Conservation (phyloP, 2,329 filamentous ascomycete genomes). For the Arachnomyces sp. region DNA sequence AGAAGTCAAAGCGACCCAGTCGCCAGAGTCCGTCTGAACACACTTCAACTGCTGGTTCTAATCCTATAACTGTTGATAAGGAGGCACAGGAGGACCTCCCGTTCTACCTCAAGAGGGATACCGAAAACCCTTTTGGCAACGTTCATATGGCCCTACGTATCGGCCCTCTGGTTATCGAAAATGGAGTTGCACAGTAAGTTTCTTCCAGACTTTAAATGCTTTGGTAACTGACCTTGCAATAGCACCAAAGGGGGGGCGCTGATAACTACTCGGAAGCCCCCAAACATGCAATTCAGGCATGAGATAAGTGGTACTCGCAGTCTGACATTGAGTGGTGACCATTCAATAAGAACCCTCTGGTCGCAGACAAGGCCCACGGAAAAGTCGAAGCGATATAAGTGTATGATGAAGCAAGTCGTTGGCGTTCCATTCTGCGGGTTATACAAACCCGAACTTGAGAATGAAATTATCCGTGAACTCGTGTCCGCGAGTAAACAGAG, state of each 20-base stretch:
- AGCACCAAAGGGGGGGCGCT: conserved; percentile 14
- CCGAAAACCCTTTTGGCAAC: conserved; percentile 31
- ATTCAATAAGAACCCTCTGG: conserved; percentile 8
- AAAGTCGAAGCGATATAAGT: conserved; percentile 27
- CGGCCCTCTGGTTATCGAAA: conserved; percentile 35
- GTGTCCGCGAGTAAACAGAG: conserved; percentile 16
- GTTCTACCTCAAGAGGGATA: conserved; percentile 21
- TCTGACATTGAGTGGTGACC: neutral
- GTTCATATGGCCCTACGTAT: conserved; percentile 35
- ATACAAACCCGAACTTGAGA: conserved; percentile 17
- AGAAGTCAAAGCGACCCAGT: no score
- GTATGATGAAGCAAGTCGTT: conserved; percentile 35
- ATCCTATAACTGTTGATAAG: conserved; percentile 1
- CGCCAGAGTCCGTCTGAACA: neutral
- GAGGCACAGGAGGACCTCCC: conserved; percentile 22
- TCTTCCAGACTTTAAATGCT: neutral
- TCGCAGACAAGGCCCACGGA: conserved; percentile 3
- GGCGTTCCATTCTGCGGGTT: conserved; percentile 28
- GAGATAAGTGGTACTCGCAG: neutral
- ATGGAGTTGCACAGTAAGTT: conserved; percentile 31
- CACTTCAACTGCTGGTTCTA: neutral
- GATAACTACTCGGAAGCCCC: conserved; percentile 8
- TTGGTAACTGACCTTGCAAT: neutral
- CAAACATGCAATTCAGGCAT: conserved; percentile 7
- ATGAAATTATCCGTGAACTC: conserved; percentile 20